Base-by-base conservation (phyloP, 2,329 filamentous ascomycete species). In the Amauroascus niger region DNA sequence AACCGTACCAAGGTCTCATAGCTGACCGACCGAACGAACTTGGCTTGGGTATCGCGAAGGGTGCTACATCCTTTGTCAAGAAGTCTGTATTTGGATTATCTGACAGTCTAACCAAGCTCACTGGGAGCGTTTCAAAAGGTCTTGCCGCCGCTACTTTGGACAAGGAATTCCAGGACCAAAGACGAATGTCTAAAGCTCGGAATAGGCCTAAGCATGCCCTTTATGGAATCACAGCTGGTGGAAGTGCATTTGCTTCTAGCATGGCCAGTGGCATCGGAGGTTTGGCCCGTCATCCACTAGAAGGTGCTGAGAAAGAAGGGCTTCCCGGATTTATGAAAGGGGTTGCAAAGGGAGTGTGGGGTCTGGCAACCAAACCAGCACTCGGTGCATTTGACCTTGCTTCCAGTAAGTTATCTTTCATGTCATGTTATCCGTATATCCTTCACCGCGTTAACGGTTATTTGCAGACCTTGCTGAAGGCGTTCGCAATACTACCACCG, bases 21-120 rank as follows among this genome's bases (percentile, higher is more conserved):
- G 95, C 90, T 0, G 93, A 98, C 68, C 82, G 87, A 60, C 94
- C 93, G 1, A 91, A 97, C 69, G 91, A 98, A 60, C 83, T 98
- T 53, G 94, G 93, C 18, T 77, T 95, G 39, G 93, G 93, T 16
- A 95, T 98, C 58, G 94, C 93, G 33, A 96, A 96, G 70, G 93
- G 93, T 37, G 93, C 94, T 9, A 91, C 89, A 0, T 95, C 88
- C 59, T 97, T 98, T 65, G 87, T 96, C 61, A 98, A 98, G 78
- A 98, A 98, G 72, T 95, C 89, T 0, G 91, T 98, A 9, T 98
- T 95, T 69, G 94, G 93, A 44, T 87, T 98, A 67, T 94, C 87
- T 1, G 94, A 98, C 74, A 95, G 88, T 64, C 90, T 98, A 74
- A 93, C 90, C 62, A 98, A 98, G 67, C 87, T 97, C 67, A 98